phyloP scores from a whole-genome alignment of 768 basidiomycete genomes.

The Plicaturopsis crispa region DNA sequence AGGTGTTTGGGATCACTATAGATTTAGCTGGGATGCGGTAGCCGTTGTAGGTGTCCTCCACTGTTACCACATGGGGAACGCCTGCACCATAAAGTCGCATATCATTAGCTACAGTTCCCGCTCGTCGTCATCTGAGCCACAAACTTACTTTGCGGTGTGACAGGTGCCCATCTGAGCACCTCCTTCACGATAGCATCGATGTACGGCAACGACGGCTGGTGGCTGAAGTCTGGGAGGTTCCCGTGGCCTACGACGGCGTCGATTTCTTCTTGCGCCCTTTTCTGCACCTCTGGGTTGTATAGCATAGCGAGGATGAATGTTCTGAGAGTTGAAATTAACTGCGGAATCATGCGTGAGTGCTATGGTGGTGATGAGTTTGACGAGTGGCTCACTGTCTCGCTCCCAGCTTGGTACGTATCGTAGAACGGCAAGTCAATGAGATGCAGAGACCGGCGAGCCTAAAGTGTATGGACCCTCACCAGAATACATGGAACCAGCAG shows the following conservation, averaged over 20 bases:
- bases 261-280: conserved; percentile 35
- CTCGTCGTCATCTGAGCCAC: neutral
- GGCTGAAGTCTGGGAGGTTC: conserved; percentile 33
- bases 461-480: neutral
- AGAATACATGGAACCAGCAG: neutral
- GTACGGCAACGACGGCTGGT: conserved; percentile 31
- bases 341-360: neutral
- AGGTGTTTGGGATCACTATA: conserved; percentile 1
- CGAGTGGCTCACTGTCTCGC: conserved; percentile 19
- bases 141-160: conserved; percentile 26
- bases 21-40: conserved; percentile 5
- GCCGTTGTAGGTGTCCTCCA: conserved; percentile 4
- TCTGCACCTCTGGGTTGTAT: conserved; percentile 32
- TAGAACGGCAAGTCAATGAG: neutral
- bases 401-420: conserved; percentile 14
- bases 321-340: conserved; percentile 24
- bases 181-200: conserved; percentile 37
- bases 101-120: neutral
- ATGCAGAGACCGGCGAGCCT: too few relatives aligned
- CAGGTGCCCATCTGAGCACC: conserved; percentile 31
- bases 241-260: conserved; percentile 29
- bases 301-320: conserved; percentile 27
- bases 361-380: neutral
- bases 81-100: neutral
- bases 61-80: conserved; percentile 1